These are phyloP conservation scores for Lasiodiplodia hormozganensis DNA, from an alignment of 2,329 filamentous ascomycete species.

Conservation along the genomic window DNA sequence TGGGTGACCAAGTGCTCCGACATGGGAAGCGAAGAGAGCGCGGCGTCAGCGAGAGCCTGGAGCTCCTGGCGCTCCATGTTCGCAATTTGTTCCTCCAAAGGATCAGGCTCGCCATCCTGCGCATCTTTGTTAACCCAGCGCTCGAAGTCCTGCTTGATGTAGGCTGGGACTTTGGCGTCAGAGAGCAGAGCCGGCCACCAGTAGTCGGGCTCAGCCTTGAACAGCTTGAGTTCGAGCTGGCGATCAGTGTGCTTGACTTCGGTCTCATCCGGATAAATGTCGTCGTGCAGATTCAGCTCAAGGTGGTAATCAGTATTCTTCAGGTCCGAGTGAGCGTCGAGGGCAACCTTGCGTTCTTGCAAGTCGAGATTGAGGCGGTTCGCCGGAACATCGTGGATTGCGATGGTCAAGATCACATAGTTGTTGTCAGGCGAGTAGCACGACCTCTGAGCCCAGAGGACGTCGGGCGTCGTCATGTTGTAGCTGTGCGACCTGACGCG, in stretches of 20 bases:
- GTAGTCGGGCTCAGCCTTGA: constrained; percentile 17
- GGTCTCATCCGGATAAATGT: constrained; percentile 1
- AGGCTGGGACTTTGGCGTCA: background rate
- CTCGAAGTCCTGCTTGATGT: constrained; percentile 16
- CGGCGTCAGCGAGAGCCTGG: background rate
- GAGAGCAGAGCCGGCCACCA: constrained; percentile 17
- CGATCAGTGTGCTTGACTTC: constrained; percentile 6
- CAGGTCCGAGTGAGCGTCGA: background rate
- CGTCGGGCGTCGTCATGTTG: background rate
- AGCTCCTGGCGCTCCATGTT: background rate
- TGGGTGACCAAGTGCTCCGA: background rate
- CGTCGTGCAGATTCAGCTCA: background rate
- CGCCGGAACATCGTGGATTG: background rate
- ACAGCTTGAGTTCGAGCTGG: constrained; percentile 9
- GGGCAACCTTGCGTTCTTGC: background rate
- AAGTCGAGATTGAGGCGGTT: background rate
- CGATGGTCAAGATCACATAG: constrained; percentile 2
- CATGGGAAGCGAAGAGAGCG: background rate
- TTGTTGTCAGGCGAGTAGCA: constrained; percentile 8
- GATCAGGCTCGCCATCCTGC: constrained; percentile 13
- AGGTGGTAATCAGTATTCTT: background rate
- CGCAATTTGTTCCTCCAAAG: background rate
- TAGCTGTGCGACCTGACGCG: background rate
- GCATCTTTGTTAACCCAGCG: constrained; percentile 10
- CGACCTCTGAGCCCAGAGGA: constrained; percentile 11